Evolutionary conservation across 441 rosid genomes (phyloP), one percentile per base, ranked within the genome.

Genomic region (Adansonia rubrostipa): DNA sequence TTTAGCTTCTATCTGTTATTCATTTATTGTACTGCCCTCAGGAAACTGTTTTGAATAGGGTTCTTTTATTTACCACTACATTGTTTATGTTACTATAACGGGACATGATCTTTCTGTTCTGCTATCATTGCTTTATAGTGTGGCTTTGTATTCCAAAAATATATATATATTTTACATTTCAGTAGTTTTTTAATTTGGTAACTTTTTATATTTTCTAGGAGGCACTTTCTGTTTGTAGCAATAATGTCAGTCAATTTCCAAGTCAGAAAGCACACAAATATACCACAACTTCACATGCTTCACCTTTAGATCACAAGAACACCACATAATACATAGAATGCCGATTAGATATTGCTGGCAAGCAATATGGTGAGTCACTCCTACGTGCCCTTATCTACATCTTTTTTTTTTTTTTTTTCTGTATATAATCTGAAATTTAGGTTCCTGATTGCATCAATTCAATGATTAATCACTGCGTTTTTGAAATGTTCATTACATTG

Each of bases 401-500:
- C 28, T 24, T 24, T 24, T 24, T 24, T 24, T 24, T 24, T 24
- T 24, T 24, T 42, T 17, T 44, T 66, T 5, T 44, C 28, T 42
- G 7, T 9, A 44, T 33, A 44, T 67, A 45, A 67, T 67, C 54
- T 44, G 71, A 67, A 44, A 44, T 44, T 44, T 44, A 42, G 1
- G 51, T 40, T 42, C 51, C 71, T n/a, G 71, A 44, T 42, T 17
- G 28, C 28, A 24, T 24, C 28, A 24, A 24, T 24, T 24, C 28
- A 24, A 24, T 24, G 28, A 67, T 19, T n/a, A 44, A 67, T 19
- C 8, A 9, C 9, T 24, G 33, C 54, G n/a, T 19, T 47, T 44
- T 33, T 56, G 17, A 48, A 65, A 36, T 51, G 42, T 48, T 76
- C 65, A 67, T 70, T 77, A 57, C 48, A 58, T 67, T 22, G 68